Conservation (phyloP, 106 monocot species). For the Cymbidium sinense region DNA sequence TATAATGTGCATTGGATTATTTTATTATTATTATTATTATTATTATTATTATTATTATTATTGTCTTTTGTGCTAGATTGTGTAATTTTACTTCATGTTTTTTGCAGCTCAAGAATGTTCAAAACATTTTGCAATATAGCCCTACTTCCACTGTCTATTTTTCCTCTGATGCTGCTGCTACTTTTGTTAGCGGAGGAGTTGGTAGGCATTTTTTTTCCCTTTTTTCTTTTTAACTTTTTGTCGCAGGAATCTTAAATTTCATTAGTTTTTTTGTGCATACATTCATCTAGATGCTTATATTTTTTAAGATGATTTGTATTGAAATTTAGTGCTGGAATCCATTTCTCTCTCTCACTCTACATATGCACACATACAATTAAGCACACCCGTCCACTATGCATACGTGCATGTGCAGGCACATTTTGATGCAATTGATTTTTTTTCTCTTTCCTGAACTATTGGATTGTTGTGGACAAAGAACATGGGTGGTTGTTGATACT, state of each 20-base stretch:
- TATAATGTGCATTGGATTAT: no score
- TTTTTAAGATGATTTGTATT: background rate
- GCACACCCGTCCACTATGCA: background rate
- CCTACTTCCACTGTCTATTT: background rate
- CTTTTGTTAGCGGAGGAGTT: conserved; percentile 5
- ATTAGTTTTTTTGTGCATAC: background rate
- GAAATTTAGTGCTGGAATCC: background rate
- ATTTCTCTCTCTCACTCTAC: background rate
- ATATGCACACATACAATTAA: no score
- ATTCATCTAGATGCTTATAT: background rate
- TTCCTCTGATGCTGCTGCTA: background rate
- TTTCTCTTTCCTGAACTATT: background rate
- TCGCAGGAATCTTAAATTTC: background rate
- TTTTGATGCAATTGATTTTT: background rate
- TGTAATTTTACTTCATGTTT: background rate
- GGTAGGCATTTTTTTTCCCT: background rate
- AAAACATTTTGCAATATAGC: background rate
- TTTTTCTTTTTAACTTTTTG: background rate
- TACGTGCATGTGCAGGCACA: background rate
- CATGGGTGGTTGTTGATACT: background rate
- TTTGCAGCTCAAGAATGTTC: conserved; percentile 8
- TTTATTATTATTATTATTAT: background rate
- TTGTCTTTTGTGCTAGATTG: background rate
- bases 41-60: background rate
- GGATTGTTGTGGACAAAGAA: background rate